Conservation (phyloP, 2,329 filamentous ascomycete genomes). For the Fonsecaea erecta region DNA sequence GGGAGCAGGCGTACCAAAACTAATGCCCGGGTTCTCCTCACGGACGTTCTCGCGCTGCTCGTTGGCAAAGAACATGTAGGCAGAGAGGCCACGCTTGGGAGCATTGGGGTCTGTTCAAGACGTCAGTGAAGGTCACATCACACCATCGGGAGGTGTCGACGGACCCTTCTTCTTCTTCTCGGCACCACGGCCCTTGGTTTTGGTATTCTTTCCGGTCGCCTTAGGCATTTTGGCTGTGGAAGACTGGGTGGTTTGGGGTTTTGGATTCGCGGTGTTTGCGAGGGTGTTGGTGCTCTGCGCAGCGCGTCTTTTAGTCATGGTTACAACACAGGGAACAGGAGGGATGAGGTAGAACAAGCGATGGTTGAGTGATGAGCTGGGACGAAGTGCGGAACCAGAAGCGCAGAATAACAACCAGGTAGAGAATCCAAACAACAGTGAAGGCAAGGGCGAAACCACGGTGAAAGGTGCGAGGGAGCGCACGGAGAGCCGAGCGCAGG, state of each 20-base stretch:
- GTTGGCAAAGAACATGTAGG: conserved; percentile 99
- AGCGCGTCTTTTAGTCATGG: conserved; percentile 12
- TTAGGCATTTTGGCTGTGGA: conserved; percentile 65
- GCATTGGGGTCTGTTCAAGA: conserved; percentile 79
- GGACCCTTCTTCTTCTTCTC: conserved; percentile 76
- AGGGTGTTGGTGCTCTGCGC: conserved; percentile 12
- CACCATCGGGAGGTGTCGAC: conserved; percentile 38
- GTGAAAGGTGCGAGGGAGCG: conserved; percentile 3
- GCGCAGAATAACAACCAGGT: neutral
- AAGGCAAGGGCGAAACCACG: conserved; percentile 8
- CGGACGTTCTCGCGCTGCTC: conserved; percentile 98
- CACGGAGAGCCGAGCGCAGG: conserved; percentile 13
- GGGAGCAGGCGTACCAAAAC: conserved; percentile 70
- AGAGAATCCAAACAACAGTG: neutral
- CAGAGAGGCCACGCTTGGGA: conserved; percentile 97
- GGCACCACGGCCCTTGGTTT: conserved; percentile 61
- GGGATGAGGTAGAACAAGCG: neutral
- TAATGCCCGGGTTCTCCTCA: conserved; percentile 96
- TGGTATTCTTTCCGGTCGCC: conserved; percentile 64
- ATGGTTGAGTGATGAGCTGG: neutral
- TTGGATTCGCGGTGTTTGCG: neutral
- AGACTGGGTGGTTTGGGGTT: conserved; percentile 6
- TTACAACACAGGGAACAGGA: neutral
- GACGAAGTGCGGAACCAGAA: neutral
- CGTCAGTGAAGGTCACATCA: conserved; percentile 1